Evolutionary conservation across 1,284 basidiomycete genomes (phyloP).

Genomic region (Irpex sp.): DNA sequence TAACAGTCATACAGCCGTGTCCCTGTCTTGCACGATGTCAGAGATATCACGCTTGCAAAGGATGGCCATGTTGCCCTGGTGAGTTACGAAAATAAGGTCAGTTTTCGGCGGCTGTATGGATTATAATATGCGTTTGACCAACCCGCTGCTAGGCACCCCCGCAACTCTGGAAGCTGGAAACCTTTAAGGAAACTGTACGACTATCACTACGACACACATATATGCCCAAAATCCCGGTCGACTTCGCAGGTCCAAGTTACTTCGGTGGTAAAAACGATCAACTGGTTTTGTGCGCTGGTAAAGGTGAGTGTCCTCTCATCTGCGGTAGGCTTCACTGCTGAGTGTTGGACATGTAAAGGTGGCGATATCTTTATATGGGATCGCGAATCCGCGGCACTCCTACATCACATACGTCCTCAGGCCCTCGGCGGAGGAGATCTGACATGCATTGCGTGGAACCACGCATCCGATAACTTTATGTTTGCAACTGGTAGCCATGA

Average conservation of each 20-base stretch:
- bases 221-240: conserved; percentile 72
- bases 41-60: conserved; percentile 74
- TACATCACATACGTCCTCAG: conserved; percentile 73
- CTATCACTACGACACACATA: conserved; percentile 74
- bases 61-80: conserved; percentile 73
- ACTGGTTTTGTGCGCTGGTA: conserved; percentile 79
- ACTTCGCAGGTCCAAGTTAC: conserved; percentile 83
- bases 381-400: conserved; percentile 72
- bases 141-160: conserved; percentile 66
- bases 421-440: conserved; percentile 72
- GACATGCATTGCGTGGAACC: conserved; percentile 85
- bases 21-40: conserved; percentile 83
- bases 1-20: conserved; percentile 59
- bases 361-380: conserved; percentile 91
- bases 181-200: conserved; percentile 60
- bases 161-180: conserved; percentile 82
- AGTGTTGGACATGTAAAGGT: conserved; percentile 39
- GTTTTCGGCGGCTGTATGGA: not conserved
- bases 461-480: conserved; percentile 76
- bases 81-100: conserved; percentile 79
- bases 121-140: not conserved
- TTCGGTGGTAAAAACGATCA: conserved; percentile 84
- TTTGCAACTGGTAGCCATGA: conserved; percentile 84
- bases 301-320: conserved; percentile 51
- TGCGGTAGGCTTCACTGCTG: not conserved